Conservation (phyloP, 1,139 yeast genomes). For the Yamadazyma epiphylla region DNA sequence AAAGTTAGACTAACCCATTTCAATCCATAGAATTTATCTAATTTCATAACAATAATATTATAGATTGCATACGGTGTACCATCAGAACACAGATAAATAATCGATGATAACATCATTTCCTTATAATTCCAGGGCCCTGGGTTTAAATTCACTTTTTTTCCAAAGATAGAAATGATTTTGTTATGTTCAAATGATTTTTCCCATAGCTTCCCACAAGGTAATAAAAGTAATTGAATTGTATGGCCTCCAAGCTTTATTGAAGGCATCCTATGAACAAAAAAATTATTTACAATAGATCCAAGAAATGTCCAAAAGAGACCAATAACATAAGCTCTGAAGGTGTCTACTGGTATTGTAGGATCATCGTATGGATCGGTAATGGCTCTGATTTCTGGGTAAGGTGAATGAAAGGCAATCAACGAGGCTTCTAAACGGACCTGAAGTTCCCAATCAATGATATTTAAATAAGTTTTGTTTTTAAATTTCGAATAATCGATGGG, state of each 20-base stretch:
- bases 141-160: conserved; percentile 26
- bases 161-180: conserved; percentile 18
- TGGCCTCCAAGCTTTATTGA: conserved; percentile 35
- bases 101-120: conserved; percentile 58
- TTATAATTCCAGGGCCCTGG: conserved; percentile 58
- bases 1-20: conserved; percentile 41
- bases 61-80: conserved; percentile 44
- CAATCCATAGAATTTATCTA: conserved; percentile 40
- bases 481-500: conserved; percentile 9
- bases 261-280: conserved; percentile 44
- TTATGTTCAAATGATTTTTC: conserved; percentile 28
- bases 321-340: conserved; percentile 38
- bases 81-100: conserved; percentile 43
- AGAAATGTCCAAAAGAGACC: conserved; percentile 41
- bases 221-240: conserved; percentile 38
- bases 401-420: conserved; percentile 41
- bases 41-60: conserved; percentile 44
- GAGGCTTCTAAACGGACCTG: conserved; percentile 39
- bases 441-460: conserved; percentile 31
- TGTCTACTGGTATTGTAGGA: conserved; percentile 34
- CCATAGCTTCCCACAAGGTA: conserved; percentile 43
- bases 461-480: conserved; percentile 26
- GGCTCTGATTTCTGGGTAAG: conserved; percentile 45
- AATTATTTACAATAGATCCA: conserved; percentile 41
- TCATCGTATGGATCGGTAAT: conserved; percentile 45